Evolutionary conservation across 306 rosid genomes (phyloP), one percentile per base, ranked within the genome.

Genomic region (Trifolium dubium): DNA sequence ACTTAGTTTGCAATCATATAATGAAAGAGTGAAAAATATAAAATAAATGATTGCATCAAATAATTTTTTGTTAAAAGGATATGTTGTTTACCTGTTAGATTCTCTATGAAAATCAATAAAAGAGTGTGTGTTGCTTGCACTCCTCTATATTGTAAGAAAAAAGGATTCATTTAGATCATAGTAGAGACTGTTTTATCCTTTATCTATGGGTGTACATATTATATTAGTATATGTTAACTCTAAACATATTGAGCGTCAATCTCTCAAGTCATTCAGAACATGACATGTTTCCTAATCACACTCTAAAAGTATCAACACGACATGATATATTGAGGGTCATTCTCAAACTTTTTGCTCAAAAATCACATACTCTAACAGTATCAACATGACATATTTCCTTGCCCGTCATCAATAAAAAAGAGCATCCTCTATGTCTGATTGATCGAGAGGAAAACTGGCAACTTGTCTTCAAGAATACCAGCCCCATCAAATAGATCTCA

Each of bases 21-120:
- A 54, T 47, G 34, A n/a, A 43, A 58, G 65, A 67, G 51, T n/a
- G n/a, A 28, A 55, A 53, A 54, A 66, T 70, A 53, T 55, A 37
- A 23, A 23, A 69, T 37, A 74, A 69, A 65, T 47, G 64, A 79
- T 35, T 56, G 63, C 74, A 15, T 8, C 19, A n/a, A 58, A 29
- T 41, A 44, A 53, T 23, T 28, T 15, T 5, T 12, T 15, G 39
- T 30, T 14, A 6, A 10, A 35, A 10, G 49, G 37, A 53, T 15
- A 53, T 15, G 40, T 53, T 63, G 15, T 19, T 23, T 50, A 23
- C 32, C 15, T 69, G 64, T 77, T 49, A 9, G n/a, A 28, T 65
- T 65, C 19, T 65, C 46, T 17, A 62, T 29, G 37, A 61, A 63
- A 50, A 23, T 41, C 70, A 44, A 44, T 11, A 44, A 44, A 44